Evolutionary conservation across 768 basidiomycete species (phyloP), one percentile per base, ranked within the genome.

Genomic region (Suillus americanus): DNA sequence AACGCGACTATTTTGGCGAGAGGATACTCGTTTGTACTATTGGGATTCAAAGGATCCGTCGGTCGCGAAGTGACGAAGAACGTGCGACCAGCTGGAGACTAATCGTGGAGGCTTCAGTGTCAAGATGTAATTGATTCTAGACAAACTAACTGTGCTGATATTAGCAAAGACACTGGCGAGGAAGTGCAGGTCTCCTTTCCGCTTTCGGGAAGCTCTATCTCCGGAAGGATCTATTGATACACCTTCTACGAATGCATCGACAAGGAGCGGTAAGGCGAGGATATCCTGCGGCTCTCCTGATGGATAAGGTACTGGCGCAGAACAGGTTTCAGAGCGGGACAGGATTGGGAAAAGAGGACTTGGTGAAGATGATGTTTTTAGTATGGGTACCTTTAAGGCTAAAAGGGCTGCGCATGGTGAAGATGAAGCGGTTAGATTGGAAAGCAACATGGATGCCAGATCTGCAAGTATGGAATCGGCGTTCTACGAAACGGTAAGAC

Each of bases 101-200:
- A 66, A 40, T 56, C n/a, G 61, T 16, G 18, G 48, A 37, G 20
- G 45, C n/a, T n/a, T 61, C 33, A 59, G 23, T 20, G 38, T 20
- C n/a, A 43, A 38, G 12, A 28, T 23, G 23, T n/a, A 30, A 46
- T 54, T 40, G 59, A 40, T 60, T 33, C 54, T 10, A 35, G 33
- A 23, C 45, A 25, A 14, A 80, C 88, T 71, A 72, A 95, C 96
- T 68, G 86, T 84, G 60, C 86, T 91, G 62, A 97, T 77, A 73
- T 99, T 99, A 13, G 95, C 95, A 72, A 98, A 97, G 14, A 98
- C 97, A 67, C 90, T 93, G 1, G 96, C 89, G 25, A 99, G 80
- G 77, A 99, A 99, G 77, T 99, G 91, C 20, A 97, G 82, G 54
- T 90, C 82, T 56, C 89, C 94, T 78, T 95, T 95, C 53, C 89